Conservation (phyloP, 352 stramenopile genomes). For the Globisporangium viniferum region DNA sequence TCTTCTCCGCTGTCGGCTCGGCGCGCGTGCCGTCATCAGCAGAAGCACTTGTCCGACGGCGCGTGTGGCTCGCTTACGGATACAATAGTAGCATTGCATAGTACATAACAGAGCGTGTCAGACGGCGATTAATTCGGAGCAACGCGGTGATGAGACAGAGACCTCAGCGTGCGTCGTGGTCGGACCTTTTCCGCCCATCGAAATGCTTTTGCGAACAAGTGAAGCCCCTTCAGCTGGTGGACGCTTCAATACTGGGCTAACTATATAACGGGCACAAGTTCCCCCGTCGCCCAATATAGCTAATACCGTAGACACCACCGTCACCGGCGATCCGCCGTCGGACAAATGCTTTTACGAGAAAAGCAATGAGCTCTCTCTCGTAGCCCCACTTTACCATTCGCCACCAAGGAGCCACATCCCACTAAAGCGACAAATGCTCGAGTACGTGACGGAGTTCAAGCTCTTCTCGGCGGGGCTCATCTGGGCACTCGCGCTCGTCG, state of each 20-base stretch:
- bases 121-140: background rate
- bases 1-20: constrained; percentile 19
- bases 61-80: constrained; percentile 9
- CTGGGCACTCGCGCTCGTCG: constrained; percentile 50
- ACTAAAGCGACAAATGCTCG: constrained; percentile 18
- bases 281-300: background rate
- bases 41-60: constrained; percentile 13
- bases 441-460: constrained; percentile 62
- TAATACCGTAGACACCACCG: too few species aligned
- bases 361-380: background rate
- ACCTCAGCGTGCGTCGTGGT: background rate
- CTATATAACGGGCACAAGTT: background rate
- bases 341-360: constrained; percentile 6
- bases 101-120: background rate
- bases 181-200: constrained; percentile 6
- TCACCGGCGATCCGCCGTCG: constrained; percentile 6
- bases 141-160: background rate
- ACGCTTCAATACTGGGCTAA: background rate
- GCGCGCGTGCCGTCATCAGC: background rate
- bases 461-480: constrained; percentile 52
- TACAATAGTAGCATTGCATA: too few species aligned
- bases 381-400: constrained; percentile 5
- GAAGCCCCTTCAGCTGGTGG: too few species aligned
- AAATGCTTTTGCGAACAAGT: too few species aligned
- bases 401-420: background rate